Evolutionary conservation across 768 basidiomycete genomes (phyloP).

Genomic region (Collybia nuda): DNA sequence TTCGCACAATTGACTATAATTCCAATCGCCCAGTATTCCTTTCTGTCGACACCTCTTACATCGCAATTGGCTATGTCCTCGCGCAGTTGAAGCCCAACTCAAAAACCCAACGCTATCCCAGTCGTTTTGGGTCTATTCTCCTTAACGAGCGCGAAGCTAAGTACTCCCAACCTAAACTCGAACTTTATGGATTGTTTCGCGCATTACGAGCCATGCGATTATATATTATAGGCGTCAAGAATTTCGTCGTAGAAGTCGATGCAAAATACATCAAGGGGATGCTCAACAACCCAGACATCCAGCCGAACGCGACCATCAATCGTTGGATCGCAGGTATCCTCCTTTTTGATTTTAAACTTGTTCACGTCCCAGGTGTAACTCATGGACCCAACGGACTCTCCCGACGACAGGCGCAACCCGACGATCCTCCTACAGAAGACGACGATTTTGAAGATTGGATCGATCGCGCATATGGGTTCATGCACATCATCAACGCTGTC

Average conservation of each 20-base stretch:
- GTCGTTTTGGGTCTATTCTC: not conserved
- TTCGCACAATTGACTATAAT: conserved; percentile 14
- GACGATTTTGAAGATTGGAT: conserved; percentile 20
- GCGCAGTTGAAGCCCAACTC: not conserved
- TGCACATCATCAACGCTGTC: conserved; percentile 17
- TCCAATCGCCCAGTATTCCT: not conserved
- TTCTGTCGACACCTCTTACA: not conserved
- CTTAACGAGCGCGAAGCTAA: not conserved
- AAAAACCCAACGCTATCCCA: conserved; percentile 17
- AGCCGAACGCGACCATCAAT: conserved; percentile 33
- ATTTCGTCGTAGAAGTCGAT: conserved; percentile 31
- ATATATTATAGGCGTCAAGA: conserved; percentile 7
- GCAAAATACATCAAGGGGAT: conserved; percentile 30
- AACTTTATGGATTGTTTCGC: not conserved
- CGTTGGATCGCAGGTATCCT: conserved; percentile 33
- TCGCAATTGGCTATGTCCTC: not conserved
- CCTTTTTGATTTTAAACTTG: conserved; percentile 29
- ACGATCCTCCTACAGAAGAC: conserved; percentile 10
- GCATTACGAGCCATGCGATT: not conserved
- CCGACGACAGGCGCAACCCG: conserved; percentile 9
- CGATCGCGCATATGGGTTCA: conserved; percentile 14
- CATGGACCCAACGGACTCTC: conserved; percentile 33
- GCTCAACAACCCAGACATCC: conserved; percentile 26
- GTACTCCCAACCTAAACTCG: not conserved
- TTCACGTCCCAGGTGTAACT: conserved; percentile 23